Evolutionary conservation across 495 filamentous ascomycete genomes (phyloP), one percentile per base, ranked within the genome.

Genomic region (Cudoniella acicularis): DNA sequence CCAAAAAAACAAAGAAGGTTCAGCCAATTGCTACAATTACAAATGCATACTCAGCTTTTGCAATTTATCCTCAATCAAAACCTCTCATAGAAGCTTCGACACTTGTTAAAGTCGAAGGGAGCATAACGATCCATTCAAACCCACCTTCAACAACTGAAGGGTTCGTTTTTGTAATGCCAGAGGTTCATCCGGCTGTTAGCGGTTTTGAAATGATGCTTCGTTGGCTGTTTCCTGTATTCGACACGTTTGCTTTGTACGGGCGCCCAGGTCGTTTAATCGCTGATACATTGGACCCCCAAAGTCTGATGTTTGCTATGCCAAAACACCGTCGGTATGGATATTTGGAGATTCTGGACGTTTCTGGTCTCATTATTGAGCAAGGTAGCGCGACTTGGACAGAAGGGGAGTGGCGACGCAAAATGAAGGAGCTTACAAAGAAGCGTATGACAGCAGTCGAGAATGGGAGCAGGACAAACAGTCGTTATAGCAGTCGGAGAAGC

Each of bases 301-400:
- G 94, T 57, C 78, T 99, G 64, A 99, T 99, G 94, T 98, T 99
- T 73, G 95, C 91, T 0, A 93, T 99, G 85, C 95, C 94, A 0
- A 88, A 87, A 64, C 83, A 95, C 57, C 84, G 84, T 42, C 82
- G 88, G 56, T 96, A 96, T 68, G 93, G 94, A 0, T 98, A 98
- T 69, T 72, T 98, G 20, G 95, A 98, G 63, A 81, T 92, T 25
- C 64, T 90, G 40, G 94, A 99, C 71, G 90, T 98, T 9, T 84
- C 84, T 13, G 79, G 76, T 51, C 72, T 98, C 27, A 89, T 98
- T 57, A 76, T 88, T 59, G 86, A 84, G 2, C 79, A 90, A 6
- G 91, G 89, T 6, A 94, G 87, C 69, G 70, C 83, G 24, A 78
- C 70, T n/a, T 96, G 92, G 89, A 86, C 75, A 41, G 95, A 97